These are phyloP conservation scores for Pachysandra terminalis DNA, from an alignment of 164 flowering plant genomes.

Conservation along the genomic window DNA sequence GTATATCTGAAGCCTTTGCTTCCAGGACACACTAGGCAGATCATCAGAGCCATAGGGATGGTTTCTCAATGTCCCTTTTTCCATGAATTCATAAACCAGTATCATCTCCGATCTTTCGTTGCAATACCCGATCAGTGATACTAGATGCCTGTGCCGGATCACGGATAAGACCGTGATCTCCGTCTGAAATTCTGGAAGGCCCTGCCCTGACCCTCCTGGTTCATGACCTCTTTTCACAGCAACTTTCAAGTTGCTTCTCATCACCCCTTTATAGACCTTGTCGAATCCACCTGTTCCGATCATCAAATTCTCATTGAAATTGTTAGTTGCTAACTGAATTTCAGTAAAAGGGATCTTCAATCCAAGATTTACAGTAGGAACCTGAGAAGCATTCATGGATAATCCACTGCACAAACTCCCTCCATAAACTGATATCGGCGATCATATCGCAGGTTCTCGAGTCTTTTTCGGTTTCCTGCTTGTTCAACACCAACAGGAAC, in stretches of 20 bases:
- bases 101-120: constrained; percentile 39
- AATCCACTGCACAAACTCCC: constrained; percentile 20
- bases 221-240: constrained; percentile 39
- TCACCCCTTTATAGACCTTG: constrained; percentile 31
- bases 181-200: constrained; percentile 29
- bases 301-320: constrained; percentile 22
- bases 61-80: constrained; percentile 33
- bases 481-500: constrained; percentile 3
- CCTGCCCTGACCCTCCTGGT: constrained; percentile 30
- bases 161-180: constrained; percentile 31
- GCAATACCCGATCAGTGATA: constrained; percentile 36
- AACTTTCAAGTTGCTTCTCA: constrained; percentile 23
- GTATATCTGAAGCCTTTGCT: constrained; percentile 32
- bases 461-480: constrained; percentile 20
- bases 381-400: constrained; percentile 8
- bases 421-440: constrained; percentile 6
- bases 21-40: constrained; percentile 21
- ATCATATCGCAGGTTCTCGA: neutral
- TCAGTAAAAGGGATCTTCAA: constrained; percentile 26
- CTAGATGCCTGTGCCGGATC: constrained; percentile 36
- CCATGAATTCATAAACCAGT: constrained; percentile 44
- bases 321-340: constrained; percentile 27
- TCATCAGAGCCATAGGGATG: constrained; percentile 21
- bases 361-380: constrained; percentile 28
- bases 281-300: constrained; percentile 43